phyloP scores from a whole-genome alignment of 139 green algal genomes.

The Tetraselmis striata region DNA sequence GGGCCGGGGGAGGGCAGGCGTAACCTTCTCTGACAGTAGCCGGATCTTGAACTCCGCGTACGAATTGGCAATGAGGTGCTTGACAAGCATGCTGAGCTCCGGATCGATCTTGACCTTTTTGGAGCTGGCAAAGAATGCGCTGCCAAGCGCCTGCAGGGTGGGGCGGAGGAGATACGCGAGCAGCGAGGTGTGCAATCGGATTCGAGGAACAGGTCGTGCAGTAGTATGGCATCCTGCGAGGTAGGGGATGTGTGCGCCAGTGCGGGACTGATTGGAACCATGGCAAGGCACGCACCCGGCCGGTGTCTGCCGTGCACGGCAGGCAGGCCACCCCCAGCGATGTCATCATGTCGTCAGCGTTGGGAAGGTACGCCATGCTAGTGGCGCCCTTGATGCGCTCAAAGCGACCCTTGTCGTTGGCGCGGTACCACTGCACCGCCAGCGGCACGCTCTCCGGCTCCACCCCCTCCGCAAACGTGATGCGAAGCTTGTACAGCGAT shows the following conservation, averaged over 20 bases:
- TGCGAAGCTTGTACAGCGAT: slow-evolving; percentile 2
- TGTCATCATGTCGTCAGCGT: slow-evolving; percentile 10
- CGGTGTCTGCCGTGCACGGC: not conserved
- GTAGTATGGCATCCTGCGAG: too few relatives aligned
- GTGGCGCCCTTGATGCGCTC: slow-evolving; percentile 6
- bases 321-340: not conserved
- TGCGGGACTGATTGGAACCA: too few relatives aligned
- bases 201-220: too few relatives aligned
- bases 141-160: not conserved
- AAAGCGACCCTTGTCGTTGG: not conserved
- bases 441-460: not conserved
- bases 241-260: too few relatives aligned
- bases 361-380: slow-evolving; percentile 8
- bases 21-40: not conserved
- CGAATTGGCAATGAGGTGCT: not conserved
- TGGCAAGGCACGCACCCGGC: not conserved
- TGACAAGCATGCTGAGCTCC: slow-evolving; percentile 4
- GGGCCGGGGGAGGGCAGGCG: not conserved
- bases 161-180: too few relatives aligned
- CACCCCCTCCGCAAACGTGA: slow-evolving; percentile 1
- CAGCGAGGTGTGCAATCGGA: too few relatives aligned
- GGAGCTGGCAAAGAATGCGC: slow-evolving; percentile 2
- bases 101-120: slow-evolving; percentile 8
- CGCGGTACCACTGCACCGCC: slow-evolving; percentile 6
- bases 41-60: slow-evolving; percentile 12